Conservation (phyloP, 805 yeast species). For the Yarrowia porcina region DNA sequence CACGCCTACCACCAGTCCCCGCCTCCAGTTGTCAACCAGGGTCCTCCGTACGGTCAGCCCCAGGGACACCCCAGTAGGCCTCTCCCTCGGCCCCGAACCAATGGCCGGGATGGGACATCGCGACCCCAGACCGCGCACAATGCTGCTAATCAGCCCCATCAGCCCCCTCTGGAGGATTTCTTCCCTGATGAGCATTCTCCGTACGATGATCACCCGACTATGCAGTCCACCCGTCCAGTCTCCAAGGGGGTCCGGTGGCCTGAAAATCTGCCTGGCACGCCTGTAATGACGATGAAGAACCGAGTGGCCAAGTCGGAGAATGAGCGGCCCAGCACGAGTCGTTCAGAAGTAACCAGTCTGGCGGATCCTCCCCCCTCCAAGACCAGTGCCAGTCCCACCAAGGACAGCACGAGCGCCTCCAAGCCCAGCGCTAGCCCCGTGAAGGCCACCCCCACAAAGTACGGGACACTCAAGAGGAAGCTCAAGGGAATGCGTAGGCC, state of each 20-base stretch:
- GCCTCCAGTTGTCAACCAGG: neutral
- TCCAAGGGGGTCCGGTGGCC: neutral
- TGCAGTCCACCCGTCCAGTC: neutral
- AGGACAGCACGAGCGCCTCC: neutral
- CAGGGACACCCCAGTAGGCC: neutral
- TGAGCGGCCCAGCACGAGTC: neutral
- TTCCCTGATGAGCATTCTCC: neutral
- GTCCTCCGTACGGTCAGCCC: neutral
- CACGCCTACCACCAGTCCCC: neutral
- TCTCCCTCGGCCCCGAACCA: neutral
- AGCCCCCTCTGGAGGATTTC: neutral
- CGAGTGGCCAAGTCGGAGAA: neutral
- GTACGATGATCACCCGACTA: neutral
- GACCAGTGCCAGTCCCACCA: neutral
- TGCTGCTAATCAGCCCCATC: neutral
- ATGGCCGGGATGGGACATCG: neutral
- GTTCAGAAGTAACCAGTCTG: no score
- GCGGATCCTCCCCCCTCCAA: neutral
- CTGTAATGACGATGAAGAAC: neutral
- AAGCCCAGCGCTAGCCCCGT: neutral
- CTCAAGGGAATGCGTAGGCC: constrained; percentile 4
- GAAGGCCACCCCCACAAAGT: neutral
- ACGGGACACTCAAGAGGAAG: neutral
- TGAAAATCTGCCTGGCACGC: neutral
- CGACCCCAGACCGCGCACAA: neutral